These are phyloP conservation scores for Naganishia vaughanmartiniae DNA, from an alignment of 768 basidiomycete genomes.

Conservation along the genomic window DNA sequence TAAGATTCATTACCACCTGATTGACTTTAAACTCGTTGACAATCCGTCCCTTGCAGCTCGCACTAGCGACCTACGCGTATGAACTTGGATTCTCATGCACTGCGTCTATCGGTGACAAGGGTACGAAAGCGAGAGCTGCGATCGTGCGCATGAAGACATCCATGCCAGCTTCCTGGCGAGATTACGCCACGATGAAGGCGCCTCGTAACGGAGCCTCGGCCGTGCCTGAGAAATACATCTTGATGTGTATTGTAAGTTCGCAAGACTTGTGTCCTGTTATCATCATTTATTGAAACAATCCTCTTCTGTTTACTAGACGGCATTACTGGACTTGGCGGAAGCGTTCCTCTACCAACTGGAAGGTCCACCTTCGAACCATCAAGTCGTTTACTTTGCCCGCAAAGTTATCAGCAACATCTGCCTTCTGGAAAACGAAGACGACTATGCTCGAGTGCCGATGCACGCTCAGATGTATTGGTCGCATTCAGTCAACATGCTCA, in stretches of 20 bases:
- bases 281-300: not conserved
- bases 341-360: slow-evolving; percentile 3
- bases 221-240: slow-evolving; percentile 12
- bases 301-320: not conserved
- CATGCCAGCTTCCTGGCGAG: slow-evolving; percentile 7
- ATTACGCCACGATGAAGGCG: not conserved
- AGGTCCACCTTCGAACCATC: not conserved
- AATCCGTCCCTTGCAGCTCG: not conserved
- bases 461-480: slow-evolving; percentile 19
- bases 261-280: not conserved
- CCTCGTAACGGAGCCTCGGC: not conserved
- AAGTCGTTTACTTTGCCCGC: slow-evolving; percentile 1
- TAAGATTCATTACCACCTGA: not conserved
- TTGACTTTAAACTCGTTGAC: not conserved
- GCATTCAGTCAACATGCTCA: slow-evolving; percentile 5
- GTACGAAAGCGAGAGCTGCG: not conserved
- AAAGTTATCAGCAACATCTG: not conserved
- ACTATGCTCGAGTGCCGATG: slow-evolving; percentile 11
- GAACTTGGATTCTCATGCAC: slow-evolving; percentile 10
- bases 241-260: slow-evolving; percentile 14
- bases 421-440: not conserved
- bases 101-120: not conserved
- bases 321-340: slow-evolving; percentile 5
- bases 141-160: slow-evolving; percentile 7
- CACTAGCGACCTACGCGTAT: slow-evolving; percentile 9